Evolutionary conservation across 2,329 filamentous ascomycete genomes (phyloP), one percentile per base, ranked within the genome.

Genomic region (Colletotrichum lindemuthianum): DNA sequence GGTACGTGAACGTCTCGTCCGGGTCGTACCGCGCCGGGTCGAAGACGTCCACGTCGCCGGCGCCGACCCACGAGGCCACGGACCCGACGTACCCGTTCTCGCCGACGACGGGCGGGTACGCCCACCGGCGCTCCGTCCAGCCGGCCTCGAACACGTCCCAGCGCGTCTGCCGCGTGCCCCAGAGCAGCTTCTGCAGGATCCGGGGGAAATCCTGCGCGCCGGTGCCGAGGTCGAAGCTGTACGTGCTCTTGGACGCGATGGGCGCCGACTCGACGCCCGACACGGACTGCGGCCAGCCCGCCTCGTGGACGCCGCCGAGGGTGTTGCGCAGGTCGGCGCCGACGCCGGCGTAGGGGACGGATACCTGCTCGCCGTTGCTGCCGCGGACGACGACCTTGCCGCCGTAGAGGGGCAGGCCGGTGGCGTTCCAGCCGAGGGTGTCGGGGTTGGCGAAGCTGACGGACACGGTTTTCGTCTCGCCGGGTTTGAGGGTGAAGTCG

Each of bases 291-390:
- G 68, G 68, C 60, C 58, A 69, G 44, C 68, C 60, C 33, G 64
- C 56, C 39, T 67, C 64, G 53, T 66, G 59, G 7, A 66, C 59
- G 16, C 59, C 59, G 16, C 59, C 63, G 13, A 67, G 58, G 3
- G 58, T 66, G 53, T 60, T 57, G 32, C 61, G 63, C 39, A 67
- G 65, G 24, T 66, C 57, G n/a, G 61, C 65, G 32, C 61, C 65
- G 11, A 67, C 61, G 33, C 70, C 74, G 36, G 70, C 64, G 51
- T 83, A 82, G 5, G 79, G 79, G 37, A 83, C 75, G 13, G 75
- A 76, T 6, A 82, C 71, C 12, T 72, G 69, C 64, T 82, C 81
- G 13, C 76, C 77, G 48, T 79, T 78, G 56, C 74, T 72, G 33
- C 76, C 77, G 9, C 72, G 72, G 41, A 78, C 67, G 13, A 75